These are phyloP conservation scores for Stramenopiles sp. DNA, from an alignment of 352 stramenopile genomes.

Conservation along the genomic window DNA sequence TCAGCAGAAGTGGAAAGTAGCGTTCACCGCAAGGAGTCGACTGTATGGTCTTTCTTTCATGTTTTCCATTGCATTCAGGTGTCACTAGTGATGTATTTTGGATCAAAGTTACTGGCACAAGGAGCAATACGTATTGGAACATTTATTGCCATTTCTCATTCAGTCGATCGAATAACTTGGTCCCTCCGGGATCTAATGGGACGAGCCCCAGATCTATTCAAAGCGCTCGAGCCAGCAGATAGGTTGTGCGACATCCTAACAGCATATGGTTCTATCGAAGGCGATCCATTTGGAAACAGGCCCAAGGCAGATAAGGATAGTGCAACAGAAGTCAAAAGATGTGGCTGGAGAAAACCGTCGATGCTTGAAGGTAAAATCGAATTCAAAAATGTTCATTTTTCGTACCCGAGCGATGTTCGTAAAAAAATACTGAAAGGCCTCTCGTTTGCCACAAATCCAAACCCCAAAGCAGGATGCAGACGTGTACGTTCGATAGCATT, in stretches of 20 bases:
- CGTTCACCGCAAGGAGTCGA: background rate
- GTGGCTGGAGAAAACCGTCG: background rate
- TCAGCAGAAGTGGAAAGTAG: background rate
- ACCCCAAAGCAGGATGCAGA: background rate
- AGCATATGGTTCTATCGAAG: background rate
- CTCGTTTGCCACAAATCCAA: background rate
- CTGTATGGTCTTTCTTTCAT: background rate
- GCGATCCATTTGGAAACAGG: background rate
- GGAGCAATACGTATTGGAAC: background rate
- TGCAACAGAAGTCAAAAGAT: background rate
- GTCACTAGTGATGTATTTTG: background rate
- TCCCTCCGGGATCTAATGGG: background rate
- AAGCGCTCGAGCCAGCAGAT: background rate
- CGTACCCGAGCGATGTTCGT: background rate
- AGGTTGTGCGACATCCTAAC: background rate
- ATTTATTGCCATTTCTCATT: background rate
- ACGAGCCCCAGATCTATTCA: background rate
- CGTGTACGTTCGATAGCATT: background rate
- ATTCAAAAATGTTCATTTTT: constrained; percentile 9
- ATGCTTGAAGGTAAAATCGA: background rate
- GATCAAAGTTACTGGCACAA: background rate
- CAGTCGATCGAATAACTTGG: background rate
- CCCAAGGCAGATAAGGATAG: background rate
- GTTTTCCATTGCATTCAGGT: background rate
- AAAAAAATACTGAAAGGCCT: background rate